Evolutionary conservation across 371 early-diverging fungal genomes (phyloP).

Genomic region (Fennellomyces sp.): DNA sequence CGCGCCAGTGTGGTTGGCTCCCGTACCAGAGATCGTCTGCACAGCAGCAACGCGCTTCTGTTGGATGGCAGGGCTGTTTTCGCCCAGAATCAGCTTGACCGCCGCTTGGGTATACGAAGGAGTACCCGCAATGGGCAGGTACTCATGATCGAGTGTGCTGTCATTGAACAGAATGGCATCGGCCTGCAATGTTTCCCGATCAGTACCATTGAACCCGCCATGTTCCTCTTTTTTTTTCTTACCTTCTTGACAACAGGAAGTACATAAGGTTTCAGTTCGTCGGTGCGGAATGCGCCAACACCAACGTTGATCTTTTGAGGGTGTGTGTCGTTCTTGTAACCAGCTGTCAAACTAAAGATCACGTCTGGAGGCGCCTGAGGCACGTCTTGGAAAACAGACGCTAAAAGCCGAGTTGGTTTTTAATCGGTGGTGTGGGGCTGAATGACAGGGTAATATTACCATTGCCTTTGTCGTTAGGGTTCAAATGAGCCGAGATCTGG

Average conservation of each 20-base stretch:
- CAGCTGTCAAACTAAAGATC: slow-evolving; percentile 86
- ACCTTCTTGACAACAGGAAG: slow-evolving; percentile 92
- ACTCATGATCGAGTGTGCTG: slow-evolving; percentile 87
- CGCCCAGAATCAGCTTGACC: slow-evolving; percentile 81
- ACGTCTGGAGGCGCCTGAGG: slow-evolving; percentile 86
- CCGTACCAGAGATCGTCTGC: slow-evolving; percentile 95
- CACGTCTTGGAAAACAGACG: slow-evolving; percentile 67
- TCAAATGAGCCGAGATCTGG: slow-evolving; percentile 20
- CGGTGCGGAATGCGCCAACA: slow-evolving; percentile 95
- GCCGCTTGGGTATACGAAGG: slow-evolving; percentile 80
- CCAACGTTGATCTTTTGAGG: slow-evolving; percentile 89
- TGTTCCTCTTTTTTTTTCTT: neutral
- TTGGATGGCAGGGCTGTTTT: slow-evolving; percentile 71
- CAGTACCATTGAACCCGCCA: neutral
- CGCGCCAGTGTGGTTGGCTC: slow-evolving; percentile 89
- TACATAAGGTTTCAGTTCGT: slow-evolving; percentile 93
- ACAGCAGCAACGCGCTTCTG: slow-evolving; percentile 74
- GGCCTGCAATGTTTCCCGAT: slow-evolving; percentile 56
- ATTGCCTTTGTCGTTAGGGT: slow-evolving; percentile 6
- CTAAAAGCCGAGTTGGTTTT: no score
- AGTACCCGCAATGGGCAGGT: slow-evolving; percentile 85
- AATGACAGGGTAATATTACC: slow-evolving; percentile 4
- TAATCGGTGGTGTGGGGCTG: no score
- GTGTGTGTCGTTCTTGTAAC: slow-evolving; percentile 79
- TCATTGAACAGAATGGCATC: slow-evolving; percentile 74